Evolutionary conservation across 768 basidiomycete species (phyloP), one percentile per base, ranked within the genome.

Genomic region (Candolleomyces efflorescens): DNA sequence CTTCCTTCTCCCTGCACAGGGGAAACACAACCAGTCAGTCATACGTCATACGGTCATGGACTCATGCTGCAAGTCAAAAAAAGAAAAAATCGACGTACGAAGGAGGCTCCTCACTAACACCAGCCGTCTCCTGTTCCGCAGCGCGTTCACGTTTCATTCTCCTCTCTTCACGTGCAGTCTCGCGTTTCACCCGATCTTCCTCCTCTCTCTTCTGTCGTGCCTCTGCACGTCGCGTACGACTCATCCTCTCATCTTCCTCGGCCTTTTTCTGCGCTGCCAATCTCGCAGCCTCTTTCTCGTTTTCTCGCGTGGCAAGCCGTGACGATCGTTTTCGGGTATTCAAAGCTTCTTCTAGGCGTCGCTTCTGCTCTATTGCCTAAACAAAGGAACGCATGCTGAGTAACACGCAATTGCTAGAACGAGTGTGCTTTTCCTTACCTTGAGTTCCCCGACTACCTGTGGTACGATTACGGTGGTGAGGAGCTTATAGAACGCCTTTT

Each of bases 251-350:
- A 20, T 81, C 80, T 45, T 85, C 87, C 58, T 92, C 90, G 2
- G 75, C 80, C 59, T 81, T 82, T 63, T 75, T 80, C 58, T 77
- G 74, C n/a, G 83, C 82, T 7, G 81, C 79, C 23, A 82, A 70
- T 37, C 82, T 77, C 20, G 86, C 85, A 60, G 89, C 84, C 69
- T 94, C 89, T 62, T 83, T 84, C 69, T 91, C 92, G 37, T 75
- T 82, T 68, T 96, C 94, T 63, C 84, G 87, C 39, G 86, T 73
- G 3, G 92, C 90, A 57, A 97, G 85, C 32, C 95, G 89, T 17
- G 92, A 92, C 0, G 94, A 96, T 22, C 94, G 87, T 69, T 98
- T 97, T 59, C 94, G 85, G 59, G 91, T 89, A 23, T 84, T 81
- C 12, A 94, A 73, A 1, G 90, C 89, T 61, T 90, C 87, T 60